Evolutionary conservation across 768 basidiomycete genomes (phyloP).

Genomic region (Leccinum disarticulatum): DNA sequence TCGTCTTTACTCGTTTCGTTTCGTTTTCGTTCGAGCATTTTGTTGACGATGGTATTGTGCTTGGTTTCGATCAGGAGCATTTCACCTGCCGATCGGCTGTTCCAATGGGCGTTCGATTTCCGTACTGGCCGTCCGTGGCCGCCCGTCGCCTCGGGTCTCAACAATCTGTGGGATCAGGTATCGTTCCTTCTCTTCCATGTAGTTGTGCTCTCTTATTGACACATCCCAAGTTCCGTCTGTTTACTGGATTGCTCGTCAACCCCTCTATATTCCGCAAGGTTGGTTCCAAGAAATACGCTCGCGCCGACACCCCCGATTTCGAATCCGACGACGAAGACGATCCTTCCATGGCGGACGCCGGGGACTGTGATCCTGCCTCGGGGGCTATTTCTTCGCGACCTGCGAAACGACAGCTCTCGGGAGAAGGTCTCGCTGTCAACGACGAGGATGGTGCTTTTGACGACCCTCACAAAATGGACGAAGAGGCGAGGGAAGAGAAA

Average conservation of each 20-base stretch:
- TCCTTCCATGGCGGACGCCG: slow-evolving; percentile 9
- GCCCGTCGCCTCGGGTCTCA: slow-evolving; percentile 29
- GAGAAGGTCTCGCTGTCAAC: slow-evolving; percentile 11
- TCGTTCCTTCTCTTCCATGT: slow-evolving; percentile 7
- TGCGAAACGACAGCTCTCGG: slow-evolving; percentile 28
- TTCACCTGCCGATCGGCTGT: slow-evolving; percentile 53
- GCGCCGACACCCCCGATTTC: slow-evolving; percentile 37
- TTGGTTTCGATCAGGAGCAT: slow-evolving; percentile 35
- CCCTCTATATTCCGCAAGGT: slow-evolving; percentile 38
- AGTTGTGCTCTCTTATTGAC: slow-evolving; percentile 4
- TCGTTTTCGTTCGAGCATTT: not conserved
- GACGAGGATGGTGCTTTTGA: slow-evolving; percentile 35
- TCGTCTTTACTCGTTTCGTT: not conserved
- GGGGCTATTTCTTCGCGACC: slow-evolving; percentile 11
- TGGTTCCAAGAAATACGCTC: slow-evolving; percentile 27
- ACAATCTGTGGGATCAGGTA: slow-evolving; percentile 67
- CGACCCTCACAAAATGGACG: slow-evolving; percentile 35
- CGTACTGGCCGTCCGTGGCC: slow-evolving; percentile 42
- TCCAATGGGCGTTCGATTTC: slow-evolving; percentile 61
- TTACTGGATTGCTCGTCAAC: slow-evolving; percentile 54
- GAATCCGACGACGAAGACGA: slow-evolving; percentile 31
- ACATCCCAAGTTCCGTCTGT: slow-evolving; percentile 54
- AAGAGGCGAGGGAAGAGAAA: slow-evolving; percentile 42
- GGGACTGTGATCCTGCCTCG: not conserved
- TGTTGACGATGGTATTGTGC: not conserved